A percentile compares a stretch with the other conserved stretches of the same genome.
Conservation (phyloP, 2,329 filamentous ascomycete genomes). For the Mycosphaerelloides madeirae region DNA sequence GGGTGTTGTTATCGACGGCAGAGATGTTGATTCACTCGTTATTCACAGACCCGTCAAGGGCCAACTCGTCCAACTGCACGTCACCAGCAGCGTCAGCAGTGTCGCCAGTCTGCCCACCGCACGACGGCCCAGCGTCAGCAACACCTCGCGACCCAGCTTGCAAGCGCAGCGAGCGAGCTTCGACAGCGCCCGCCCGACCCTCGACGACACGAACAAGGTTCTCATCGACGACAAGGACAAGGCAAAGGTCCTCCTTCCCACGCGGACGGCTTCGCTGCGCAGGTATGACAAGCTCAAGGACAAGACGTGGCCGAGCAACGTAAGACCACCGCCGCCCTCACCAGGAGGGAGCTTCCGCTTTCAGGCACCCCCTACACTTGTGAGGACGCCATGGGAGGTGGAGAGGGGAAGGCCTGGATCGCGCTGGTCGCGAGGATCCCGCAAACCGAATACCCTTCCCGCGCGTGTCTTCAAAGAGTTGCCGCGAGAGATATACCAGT, state of each 20-base stretch:
- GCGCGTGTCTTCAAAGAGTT: conserved; percentile 42
- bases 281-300: conserved; percentile 11
- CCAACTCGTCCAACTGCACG: conserved; percentile 21
- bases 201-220: not conserved
- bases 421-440: conserved; percentile 14
- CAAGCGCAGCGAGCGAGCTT: too few species aligned
- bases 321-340: conserved; percentile 2
- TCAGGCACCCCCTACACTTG: conserved; percentile 17
- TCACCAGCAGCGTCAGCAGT: conserved; percentile 23
- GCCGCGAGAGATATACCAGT: conserved; percentile 52
- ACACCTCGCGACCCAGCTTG: conserved; percentile 6
- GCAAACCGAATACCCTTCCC: conserved; percentile 20
- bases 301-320: conserved; percentile 17
- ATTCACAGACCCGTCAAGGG: conserved; percentile 19
- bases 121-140: conserved; percentile 4
- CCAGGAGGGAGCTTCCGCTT: conserved; percentile 12
- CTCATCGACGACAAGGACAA: not conserved
- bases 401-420: conserved; percentile 23
- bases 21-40: not conserved
- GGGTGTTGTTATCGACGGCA: not conserved
- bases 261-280: conserved; percentile 16
- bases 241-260: conserved; percentile 11
- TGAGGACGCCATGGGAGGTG: conserved; percentile 37
- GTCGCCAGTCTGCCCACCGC: conserved; percentile 1
- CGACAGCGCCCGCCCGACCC: not conserved